Base-by-base conservation (phyloP, 2,329 filamentous ascomycete genomes). In the Colletotrichum higginsianum region DNA sequence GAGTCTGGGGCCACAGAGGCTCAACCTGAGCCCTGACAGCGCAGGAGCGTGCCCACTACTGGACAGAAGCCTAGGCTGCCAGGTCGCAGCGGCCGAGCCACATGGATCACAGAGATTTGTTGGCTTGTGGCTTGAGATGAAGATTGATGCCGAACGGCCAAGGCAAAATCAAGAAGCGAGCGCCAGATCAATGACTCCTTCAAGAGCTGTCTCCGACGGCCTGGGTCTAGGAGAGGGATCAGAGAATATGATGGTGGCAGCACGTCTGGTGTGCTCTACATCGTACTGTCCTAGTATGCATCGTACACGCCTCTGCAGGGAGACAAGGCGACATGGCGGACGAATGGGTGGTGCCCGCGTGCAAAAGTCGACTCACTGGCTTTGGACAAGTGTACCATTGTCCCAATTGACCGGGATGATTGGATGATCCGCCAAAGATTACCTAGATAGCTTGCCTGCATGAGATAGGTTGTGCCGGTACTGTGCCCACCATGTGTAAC, bases 111-210 rank as follows among this genome's bases (percentile, higher is more conserved):
- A 26, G 61, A 38, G 15, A 57, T 52, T 57, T 47, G 12, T 26
- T 18, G 40, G 49, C 12, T 4, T 47, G 15, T 57, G 53, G 57
- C 50, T 71, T 61, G 46, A 44, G 49, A 61, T 42, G 68, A 4
- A 62, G 52, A 62, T 67, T 52, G 16, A 53, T 62, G 35, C 57
- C 52, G 52, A 71, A 40, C 38, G n/a, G 46, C 44, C 9, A 49
- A n/a, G 23, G 35, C 42, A 46, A 49, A 18, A 23, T 40, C 18
- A n/a, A 15, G n/a, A 62, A 23, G 50, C 26, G 42, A 12, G 46
- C 23, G 50, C 56, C 49, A 57, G 50, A 71, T 56, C 42, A 56
- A 50, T 61, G 61, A 35, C 63, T 30, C 38, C 50, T 61, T 71
- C 40, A 35, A 71, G 23, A 46, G 63, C 56, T 57, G 23, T 50